These are phyloP conservation scores for Suhomyces panamericanus DNA, from an alignment of 1,139 yeast species.

Conservation along the genomic window DNA sequence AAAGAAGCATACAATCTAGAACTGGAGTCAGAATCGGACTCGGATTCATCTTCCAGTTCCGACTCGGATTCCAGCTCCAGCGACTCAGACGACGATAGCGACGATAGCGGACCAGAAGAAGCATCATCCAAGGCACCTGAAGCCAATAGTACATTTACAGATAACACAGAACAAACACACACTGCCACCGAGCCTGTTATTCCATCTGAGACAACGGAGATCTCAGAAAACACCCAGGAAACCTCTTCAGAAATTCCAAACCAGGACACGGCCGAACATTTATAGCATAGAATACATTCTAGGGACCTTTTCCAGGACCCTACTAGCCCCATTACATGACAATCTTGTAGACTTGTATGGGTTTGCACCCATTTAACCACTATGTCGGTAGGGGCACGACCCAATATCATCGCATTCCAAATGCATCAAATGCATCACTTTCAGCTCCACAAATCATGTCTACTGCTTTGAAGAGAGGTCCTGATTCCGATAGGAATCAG, in stretches of 20 bases:
- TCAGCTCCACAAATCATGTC: constrained; percentile 3
- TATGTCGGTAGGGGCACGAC: constrained; percentile 16
- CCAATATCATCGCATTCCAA: constrained; percentile 15
- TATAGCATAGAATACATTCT: not conserved
- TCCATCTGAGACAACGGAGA: not conserved
- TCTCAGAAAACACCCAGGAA: not conserved
- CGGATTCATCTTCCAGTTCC: constrained; percentile 12
- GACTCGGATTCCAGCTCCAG: constrained; percentile 1
- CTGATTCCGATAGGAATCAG: constrained; percentile 53
- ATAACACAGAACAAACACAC: no score
- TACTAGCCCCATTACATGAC: no score
- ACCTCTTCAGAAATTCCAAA: no score
- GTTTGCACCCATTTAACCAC: not conserved
- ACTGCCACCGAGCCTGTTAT: not conserved
- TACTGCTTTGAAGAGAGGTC: constrained; percentile 32
- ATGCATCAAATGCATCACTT: no score
- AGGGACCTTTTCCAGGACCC: not conserved
- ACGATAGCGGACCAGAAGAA: constrained; percentile 23
- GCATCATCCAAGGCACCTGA: constrained; percentile 17
- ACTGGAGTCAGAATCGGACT: constrained; percentile 11
- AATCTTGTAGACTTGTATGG: no score
- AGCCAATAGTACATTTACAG: not conserved
- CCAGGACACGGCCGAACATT: no score
- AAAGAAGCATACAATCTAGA: constrained; percentile 23
- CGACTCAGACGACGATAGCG: constrained; percentile 15